Evolutionary conservation across 139 green algal species (phyloP), one percentile per base, ranked within the genome.

Genomic region (Diplosphaera chodatii): DNA sequence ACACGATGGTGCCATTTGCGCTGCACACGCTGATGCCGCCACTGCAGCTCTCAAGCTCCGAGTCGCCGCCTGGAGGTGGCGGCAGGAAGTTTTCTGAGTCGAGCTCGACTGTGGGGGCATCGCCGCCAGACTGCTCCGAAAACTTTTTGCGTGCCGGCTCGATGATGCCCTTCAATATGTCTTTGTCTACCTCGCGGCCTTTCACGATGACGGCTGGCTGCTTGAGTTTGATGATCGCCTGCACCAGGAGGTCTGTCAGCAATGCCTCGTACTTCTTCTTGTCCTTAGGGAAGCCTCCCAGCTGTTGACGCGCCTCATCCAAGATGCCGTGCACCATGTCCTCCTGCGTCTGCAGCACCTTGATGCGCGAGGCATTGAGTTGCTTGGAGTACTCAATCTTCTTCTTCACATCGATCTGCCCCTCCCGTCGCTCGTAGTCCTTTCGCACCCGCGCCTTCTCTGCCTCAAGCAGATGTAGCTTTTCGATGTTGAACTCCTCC

Each of bases 401-500:
- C 88, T 99, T 99, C 83, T 97, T 94, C 20, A 96, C 90, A 67
- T 98, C 93, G 15, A 96, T 87, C 64, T 96, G 88, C 15, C 77
- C 82, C 80, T 98, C 91, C 66, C 94, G 91, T 21, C 96, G 77
- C 86, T 98, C 94, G 80, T 96, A 99, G 55, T 99, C 95, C 76
- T 92, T 91, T 16, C 88, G 75, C 68, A 99, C 94, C 55, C 92
- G 92, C 4, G 84, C 77, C 83, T 99, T 99, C 81, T 99, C 95
- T 27, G 89, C 82, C 76, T 99, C 96, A 29, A 99, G 81, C 40
- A 99, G 75, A 80, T 98, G 88, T 71, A 97, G 82, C 84, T 98
- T 98, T 75, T 97, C 91, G 31, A 98, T 90, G 81, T 98, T 98
- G 80, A 98, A 99, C 80, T 98, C 94, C 91, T 99, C 95, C 76